Conservation (phyloP, 768 basidiomycete genomes). For the Agrocybe pediades region DNA sequence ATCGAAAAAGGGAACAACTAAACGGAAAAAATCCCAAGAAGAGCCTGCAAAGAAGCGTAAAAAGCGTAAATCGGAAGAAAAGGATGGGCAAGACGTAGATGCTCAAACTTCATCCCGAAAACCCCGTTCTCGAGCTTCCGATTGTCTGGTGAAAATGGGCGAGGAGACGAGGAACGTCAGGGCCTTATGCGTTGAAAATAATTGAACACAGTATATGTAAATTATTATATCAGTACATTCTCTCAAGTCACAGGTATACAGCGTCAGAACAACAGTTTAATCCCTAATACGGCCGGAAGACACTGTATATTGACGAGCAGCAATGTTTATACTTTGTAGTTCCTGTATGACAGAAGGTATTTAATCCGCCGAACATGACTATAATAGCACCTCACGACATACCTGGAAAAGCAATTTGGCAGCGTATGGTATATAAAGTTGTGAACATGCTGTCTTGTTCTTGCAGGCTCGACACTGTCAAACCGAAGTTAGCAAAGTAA, state of each 20-base stretch:
- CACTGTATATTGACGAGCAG: constrained; percentile 82
- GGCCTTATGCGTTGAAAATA: constrained; percentile 52
- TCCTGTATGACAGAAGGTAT: constrained; percentile 51
- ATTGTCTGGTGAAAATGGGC: constrained; percentile 48
- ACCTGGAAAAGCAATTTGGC: constrained; percentile 97
- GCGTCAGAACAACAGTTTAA: constrained; percentile 33
- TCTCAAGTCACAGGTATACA: constrained; percentile 29
- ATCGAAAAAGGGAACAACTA: not conserved
- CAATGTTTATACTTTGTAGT: constrained; percentile 95
- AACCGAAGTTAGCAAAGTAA: not conserved
- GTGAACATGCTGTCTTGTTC: constrained; percentile 94
- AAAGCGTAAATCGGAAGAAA: constrained; percentile 16
- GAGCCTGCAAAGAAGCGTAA: constrained; percentile 8
- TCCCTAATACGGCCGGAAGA: constrained; percentile 87
- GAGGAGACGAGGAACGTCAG: constrained; percentile 56
- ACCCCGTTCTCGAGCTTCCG: constrained; percentile 26
- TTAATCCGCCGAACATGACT: not conserved
- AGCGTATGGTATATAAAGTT: constrained; percentile 93
- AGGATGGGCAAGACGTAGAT: constrained; percentile 11
- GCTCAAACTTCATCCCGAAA: constrained; percentile 13
- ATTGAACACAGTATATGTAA: constrained; percentile 26
- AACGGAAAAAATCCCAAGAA: constrained; percentile 6
- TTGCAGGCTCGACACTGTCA: constrained; percentile 90
- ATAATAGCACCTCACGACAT: constrained; percentile 17
- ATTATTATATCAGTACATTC: constrained; percentile 36